A percentile compares a stretch with the other conserved stretches of the same genome.
These are phyloP conservation scores for Epithemia pelagica DNA, from an alignment of 108 stramenopile species.

Conservation along the genomic window DNA sequence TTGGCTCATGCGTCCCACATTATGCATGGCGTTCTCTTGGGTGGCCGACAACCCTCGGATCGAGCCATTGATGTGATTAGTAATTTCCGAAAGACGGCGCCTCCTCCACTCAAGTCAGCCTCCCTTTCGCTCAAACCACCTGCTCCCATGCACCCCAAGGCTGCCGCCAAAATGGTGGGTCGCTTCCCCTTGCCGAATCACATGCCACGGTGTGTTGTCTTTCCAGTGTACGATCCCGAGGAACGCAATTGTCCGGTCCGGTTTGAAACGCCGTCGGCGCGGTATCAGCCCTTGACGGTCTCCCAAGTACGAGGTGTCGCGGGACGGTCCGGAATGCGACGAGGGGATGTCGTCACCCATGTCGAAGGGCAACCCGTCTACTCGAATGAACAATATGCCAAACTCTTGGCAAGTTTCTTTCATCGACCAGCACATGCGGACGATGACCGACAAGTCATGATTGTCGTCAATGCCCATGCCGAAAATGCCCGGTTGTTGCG, in stretches of 20 bases:
- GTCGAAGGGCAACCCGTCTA: slow-evolving; percentile 43
- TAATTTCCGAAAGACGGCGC: slow-evolving; percentile 14
- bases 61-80: neutral
- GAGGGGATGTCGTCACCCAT: slow-evolving; percentile 79
- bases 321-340: slow-evolving; percentile 58
- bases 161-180: slow-evolving; percentile 10
- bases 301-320: slow-evolving; percentile 39
- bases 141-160: neutral
- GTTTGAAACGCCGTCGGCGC: neutral
- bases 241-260: neutral
- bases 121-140: neutral
- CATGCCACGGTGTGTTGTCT: slow-evolving; percentile 44
- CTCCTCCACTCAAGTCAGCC: no score
- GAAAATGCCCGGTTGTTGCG: slow-evolving; percentile 9
- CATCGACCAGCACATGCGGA: neutral
- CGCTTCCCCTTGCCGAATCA: slow-evolving; percentile 59
- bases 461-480: slow-evolving; percentile 11
- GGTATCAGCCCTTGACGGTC: neutral
- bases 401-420: neutral
- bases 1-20: slow-evolving; percentile 72
- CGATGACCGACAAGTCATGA: neutral
- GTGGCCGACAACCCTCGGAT: neutral
- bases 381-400: neutral
- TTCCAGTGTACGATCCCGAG: slow-evolving; percentile 4
- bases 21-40: slow-evolving; percentile 32